These are phyloP conservation scores for Trebouxia gelatinosa DNA, from an alignment of 163 green algal genomes.

Conservation along the genomic window DNA sequence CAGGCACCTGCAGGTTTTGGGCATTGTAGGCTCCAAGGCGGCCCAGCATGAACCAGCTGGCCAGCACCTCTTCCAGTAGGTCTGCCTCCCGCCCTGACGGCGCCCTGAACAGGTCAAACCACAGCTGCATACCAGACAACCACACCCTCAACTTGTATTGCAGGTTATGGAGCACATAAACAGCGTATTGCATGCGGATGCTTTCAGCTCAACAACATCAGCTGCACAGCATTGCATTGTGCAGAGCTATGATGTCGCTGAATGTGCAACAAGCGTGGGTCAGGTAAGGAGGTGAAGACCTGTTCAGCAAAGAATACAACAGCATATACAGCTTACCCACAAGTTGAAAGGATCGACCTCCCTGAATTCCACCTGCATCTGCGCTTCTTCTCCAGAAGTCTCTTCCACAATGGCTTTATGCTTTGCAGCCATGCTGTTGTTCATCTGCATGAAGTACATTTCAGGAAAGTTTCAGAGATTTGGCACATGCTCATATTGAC, in stretches of 20 bases:
- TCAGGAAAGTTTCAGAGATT: too few relatives aligned
- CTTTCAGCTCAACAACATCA: neutral
- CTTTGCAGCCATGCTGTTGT: neutral
- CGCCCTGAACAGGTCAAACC: slow-evolving; percentile 62
- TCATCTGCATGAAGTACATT: neutral
- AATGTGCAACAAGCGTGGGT: neutral
- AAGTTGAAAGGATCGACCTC: slow-evolving; percentile 72
- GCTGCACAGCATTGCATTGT: neutral
- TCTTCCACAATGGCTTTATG: neutral
- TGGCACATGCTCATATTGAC: too few relatives aligned
- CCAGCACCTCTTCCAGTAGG: slow-evolving; percentile 71
- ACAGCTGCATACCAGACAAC: slow-evolving; percentile 47
- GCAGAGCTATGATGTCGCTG: neutral
- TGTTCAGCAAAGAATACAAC: too few relatives aligned
- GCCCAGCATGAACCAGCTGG: slow-evolving; percentile 89
- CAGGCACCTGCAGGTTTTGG: slow-evolving; percentile 87
- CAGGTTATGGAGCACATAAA: neutral
- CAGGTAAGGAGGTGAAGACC: too few relatives aligned
- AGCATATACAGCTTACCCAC: slow-evolving; percentile 57
- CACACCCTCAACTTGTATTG: neutral
- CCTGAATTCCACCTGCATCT: slow-evolving; percentile 57
- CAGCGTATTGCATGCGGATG: neutral
- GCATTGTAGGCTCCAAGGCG: slow-evolving; percentile 90
- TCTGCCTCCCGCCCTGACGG: slow-evolving; percentile 59
- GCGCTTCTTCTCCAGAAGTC: neutral